These are phyloP conservation scores for Gossypium arboreum DNA, from an alignment of 345 rosid species.

Conservation along the genomic window DNA sequence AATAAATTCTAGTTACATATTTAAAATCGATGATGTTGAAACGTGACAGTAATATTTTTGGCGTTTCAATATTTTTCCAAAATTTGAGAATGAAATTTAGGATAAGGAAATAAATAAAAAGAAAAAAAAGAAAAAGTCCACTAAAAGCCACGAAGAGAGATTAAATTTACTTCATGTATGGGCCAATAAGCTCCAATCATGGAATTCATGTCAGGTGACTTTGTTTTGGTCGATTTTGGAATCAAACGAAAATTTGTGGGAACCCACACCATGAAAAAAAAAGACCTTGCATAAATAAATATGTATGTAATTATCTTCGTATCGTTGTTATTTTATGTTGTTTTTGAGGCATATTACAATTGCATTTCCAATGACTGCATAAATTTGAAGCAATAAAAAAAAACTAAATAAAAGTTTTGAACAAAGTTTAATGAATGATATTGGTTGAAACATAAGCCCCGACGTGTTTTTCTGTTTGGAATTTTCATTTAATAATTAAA, in stretches of 20 bases:
- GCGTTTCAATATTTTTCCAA: neutral
- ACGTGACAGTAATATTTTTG: neutral
- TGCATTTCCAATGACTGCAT: no score
- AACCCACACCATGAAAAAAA: slow-evolving; percentile 8
- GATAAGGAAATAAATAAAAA: slow-evolving; percentile 12
- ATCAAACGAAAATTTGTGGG: slow-evolving; percentile 12
- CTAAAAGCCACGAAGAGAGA: neutral
- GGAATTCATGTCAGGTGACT: slow-evolving; percentile 11
- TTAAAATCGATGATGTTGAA: neutral
- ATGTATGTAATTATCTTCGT: neutral
- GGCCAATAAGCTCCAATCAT: slow-evolving; percentile 19
- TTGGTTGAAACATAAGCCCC: neutral
- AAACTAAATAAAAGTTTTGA: neutral
- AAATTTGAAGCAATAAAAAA: no score
- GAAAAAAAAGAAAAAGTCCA: neutral
- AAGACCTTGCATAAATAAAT: neutral
- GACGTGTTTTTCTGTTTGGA: no score
- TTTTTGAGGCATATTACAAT: no score
- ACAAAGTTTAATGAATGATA: neutral
- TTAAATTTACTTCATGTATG: slow-evolving; percentile 4
- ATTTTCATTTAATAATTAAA: neutral
- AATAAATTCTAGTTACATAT: no score
- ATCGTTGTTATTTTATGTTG: no score
- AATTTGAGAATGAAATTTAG: slow-evolving; percentile 2
- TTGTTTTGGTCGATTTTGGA: slow-evolving; percentile 12